Evolutionary conservation across 2,329 filamentous ascomycete genomes (phyloP).

Genomic region (Fusarium sp.): DNA sequence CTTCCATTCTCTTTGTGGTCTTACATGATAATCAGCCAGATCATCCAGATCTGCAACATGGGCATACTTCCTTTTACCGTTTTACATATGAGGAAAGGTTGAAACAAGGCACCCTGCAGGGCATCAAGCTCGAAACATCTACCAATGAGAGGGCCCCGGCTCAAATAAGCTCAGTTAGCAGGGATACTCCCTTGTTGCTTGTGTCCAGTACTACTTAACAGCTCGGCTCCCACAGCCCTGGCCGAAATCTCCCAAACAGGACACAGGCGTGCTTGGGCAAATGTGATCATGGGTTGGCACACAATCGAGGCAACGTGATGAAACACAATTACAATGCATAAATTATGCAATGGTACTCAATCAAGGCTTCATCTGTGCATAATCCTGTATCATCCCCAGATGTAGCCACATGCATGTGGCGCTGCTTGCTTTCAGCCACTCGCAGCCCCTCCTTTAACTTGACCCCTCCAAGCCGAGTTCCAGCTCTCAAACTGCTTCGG

Average conservation of each 20-base stretch:
- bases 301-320: not conserved
- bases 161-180: conserved; percentile 14
- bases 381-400: not conserved
- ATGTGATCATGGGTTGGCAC: not conserved
- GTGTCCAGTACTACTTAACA: not conserved
- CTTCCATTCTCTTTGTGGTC: not conserved
- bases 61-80: not conserved
- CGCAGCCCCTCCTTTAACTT: conserved; percentile 20
- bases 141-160: conserved; percentile 1
- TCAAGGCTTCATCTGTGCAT: not conserved
- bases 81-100: not conserved
- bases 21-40: not conserved
- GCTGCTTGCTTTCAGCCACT: not conserved
- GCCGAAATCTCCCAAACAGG: not conserved
- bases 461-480: conserved; percentile 23
- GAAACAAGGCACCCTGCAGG: conserved; percentile 18
- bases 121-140: not conserved
- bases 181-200: conserved; percentile 2
- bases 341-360: not conserved
- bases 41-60: not conserved
- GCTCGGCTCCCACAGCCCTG: not conserved
- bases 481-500: conserved; percentile 20
- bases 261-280: not conserved
- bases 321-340: not conserved
- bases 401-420: conserved; percentile 26